These are phyloP conservation scores for Rhizophora apiculata DNA, from an alignment of 345 rosid genomes.

Conservation along the genomic window DNA sequence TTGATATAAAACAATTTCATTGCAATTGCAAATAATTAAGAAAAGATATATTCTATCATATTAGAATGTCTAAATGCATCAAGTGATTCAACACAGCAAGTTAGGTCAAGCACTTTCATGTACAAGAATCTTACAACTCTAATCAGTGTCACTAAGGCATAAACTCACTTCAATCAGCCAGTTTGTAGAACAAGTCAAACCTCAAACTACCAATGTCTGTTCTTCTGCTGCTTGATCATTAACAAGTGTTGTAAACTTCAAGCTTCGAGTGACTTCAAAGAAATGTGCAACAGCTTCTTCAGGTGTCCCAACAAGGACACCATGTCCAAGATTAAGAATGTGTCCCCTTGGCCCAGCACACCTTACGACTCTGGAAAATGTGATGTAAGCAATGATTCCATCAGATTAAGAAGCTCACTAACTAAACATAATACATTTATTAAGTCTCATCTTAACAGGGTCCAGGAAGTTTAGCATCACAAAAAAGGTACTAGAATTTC, in stretches of 20 bases:
- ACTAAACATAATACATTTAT: no score
- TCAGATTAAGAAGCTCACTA: not conserved
- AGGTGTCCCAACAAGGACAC: constrained; percentile 90
- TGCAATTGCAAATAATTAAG: no score
- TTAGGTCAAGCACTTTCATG: constrained; percentile 15
- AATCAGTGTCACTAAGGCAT: constrained; percentile 12
- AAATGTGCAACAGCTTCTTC: constrained; percentile 95
- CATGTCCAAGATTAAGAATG: constrained; percentile 86
- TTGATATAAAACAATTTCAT: no score
- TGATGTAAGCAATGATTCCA: not conserved
- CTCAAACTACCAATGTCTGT: constrained; percentile 53
- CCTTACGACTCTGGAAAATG: constrained; percentile 63
- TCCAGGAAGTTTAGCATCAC: no score
- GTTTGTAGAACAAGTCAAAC: constrained; percentile 11
- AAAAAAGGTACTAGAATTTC: no score
- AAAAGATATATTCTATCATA: no score
- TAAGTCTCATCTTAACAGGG: no score
- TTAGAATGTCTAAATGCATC: not conserved
- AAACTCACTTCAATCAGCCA: constrained; percentile 2
- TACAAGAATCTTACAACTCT: constrained; percentile 19
- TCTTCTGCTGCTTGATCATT: constrained; percentile 44
- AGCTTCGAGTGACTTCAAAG: constrained; percentile 71
- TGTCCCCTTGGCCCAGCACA: constrained; percentile 85
- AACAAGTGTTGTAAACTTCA: constrained; percentile 44
- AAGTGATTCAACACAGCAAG: constrained; percentile 9